A percentile compares a stretch with the other conserved stretches of the same genome.
Conservation (phyloP, 257 asterid species). For the Capsicum rhomboideum region DNA sequence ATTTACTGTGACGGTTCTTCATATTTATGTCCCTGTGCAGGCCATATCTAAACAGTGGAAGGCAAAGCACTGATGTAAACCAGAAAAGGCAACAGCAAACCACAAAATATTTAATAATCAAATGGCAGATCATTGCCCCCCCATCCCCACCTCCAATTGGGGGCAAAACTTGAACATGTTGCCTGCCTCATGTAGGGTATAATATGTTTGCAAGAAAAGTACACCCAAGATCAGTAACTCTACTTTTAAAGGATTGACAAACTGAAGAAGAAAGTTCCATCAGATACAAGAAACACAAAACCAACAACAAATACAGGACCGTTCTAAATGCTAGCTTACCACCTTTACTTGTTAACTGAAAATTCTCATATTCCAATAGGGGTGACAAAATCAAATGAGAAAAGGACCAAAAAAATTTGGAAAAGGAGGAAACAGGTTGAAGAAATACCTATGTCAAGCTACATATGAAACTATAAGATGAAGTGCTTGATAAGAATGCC, state of each 20-base stretch:
- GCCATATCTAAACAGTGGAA: not conserved
- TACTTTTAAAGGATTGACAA: not conserved
- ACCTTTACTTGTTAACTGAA: not conserved
- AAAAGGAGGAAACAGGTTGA: not conserved
- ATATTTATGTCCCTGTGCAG: not conserved
- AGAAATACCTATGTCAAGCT: not conserved
- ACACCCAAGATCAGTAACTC: not conserved
- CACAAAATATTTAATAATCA: not conserved
- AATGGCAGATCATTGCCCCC: not conserved
- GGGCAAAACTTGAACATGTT: not conserved
- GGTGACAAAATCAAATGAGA: not conserved
- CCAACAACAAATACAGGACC: not conserved
- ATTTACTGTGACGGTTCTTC: not conserved
- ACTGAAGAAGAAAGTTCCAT: not conserved
- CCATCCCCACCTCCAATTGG: not conserved
- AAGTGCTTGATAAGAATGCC: not conserved
- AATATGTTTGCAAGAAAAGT: not conserved
- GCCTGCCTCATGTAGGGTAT: not conserved
- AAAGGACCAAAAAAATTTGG: not conserved
- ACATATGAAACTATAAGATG: not conserved
- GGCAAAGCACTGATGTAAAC: not conserved
- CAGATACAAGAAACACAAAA: not conserved
- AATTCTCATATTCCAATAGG: not conserved
- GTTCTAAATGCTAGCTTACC: not conserved
- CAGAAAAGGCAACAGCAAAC: not conserved